A percentile compares a stretch with the other conserved stretches of the same genome.
Evolutionary conservation across 2,329 filamentous ascomycete genomes (phyloP).

Genomic region (Cytospora mali): DNA sequence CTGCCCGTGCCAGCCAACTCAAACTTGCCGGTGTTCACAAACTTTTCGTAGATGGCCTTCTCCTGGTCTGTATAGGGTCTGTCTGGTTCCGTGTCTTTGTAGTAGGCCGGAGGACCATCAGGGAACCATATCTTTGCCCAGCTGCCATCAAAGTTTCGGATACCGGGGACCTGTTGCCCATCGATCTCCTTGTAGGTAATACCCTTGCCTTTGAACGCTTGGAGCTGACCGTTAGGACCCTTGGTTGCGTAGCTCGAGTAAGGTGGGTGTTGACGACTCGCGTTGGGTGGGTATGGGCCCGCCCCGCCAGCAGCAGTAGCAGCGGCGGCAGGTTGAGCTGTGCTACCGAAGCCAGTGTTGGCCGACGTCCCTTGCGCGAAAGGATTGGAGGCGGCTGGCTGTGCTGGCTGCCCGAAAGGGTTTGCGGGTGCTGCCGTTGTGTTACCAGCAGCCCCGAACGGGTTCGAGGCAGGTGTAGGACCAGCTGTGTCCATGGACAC

Average conservation of each 20-base stretch:
- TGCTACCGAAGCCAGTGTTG: slow-evolving; percentile 10
- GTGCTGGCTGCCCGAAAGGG: slow-evolving; percentile 34
- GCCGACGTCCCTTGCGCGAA: slow-evolving; percentile 8
- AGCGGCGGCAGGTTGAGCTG: slow-evolving; percentile 4
- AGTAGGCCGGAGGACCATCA: slow-evolving; percentile 65
- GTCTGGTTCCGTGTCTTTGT: slow-evolving; percentile 63
- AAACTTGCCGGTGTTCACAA: slow-evolving; percentile 69
- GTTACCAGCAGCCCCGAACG: slow-evolving; percentile 31
- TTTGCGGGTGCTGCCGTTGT: slow-evolving; percentile 12
- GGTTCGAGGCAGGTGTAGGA: slow-evolving; percentile 27
- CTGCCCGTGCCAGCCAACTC: slow-evolving; percentile 43
- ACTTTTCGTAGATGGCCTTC: slow-evolving; percentile 46
- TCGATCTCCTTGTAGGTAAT: slow-evolving; percentile 41
- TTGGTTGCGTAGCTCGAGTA: slow-evolving; percentile 35
- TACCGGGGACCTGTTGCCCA: slow-evolving; percentile 43
- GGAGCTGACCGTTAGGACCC: slow-evolving; percentile 33
- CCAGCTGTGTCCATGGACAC: slow-evolving; percentile 24
- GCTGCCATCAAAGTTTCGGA: slow-evolving; percentile 54
- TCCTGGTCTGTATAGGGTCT: slow-evolving; percentile 44
- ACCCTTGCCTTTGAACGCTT: slow-evolving; percentile 38
- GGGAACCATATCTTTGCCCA: slow-evolving; percentile 73
- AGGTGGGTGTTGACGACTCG: slow-evolving; percentile 37
- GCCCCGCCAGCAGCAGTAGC: neutral
- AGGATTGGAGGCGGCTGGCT: slow-evolving; percentile 28
- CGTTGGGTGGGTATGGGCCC: slow-evolving; percentile 33